Evolutionary conservation across 108 stramenopile genomes (phyloP).

Genomic region (Fragilaria crotonensis): DNA sequence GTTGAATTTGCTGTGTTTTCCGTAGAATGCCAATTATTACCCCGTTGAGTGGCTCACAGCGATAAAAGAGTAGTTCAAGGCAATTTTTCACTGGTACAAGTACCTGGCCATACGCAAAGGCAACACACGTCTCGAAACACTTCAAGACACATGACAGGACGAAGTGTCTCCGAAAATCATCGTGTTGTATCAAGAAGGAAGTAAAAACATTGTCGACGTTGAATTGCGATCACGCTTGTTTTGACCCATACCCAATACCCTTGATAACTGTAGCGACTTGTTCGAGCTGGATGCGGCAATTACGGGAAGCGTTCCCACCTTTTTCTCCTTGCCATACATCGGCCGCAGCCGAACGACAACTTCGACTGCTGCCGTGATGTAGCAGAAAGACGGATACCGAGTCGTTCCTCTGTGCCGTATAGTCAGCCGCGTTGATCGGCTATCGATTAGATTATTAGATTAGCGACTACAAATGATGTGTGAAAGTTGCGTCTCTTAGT

Average conservation of each 20-base stretch:
- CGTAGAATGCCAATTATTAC: conserved; percentile 52
- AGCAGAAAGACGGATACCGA: too few species aligned
- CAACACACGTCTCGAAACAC: conserved; percentile 50
- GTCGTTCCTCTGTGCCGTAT: too few species aligned
- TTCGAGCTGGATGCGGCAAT: conserved; percentile 60
- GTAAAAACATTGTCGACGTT: conserved; percentile 75
- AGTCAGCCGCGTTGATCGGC: too few species aligned
- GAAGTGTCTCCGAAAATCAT: too few species aligned
- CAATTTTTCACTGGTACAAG: conserved; percentile 89
- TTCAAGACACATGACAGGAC: too few species aligned
- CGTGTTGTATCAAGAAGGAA: too few species aligned
- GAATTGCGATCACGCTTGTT: conserved; percentile 42
- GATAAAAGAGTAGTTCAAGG: conserved; percentile 86
- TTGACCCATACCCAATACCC: conserved; percentile 53
- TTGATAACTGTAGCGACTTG: conserved; percentile 65
- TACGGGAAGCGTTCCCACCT: conserved; percentile 59
- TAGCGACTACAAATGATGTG: too few species aligned
- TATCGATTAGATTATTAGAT: too few species aligned
- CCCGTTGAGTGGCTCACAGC: conserved; percentile 24
- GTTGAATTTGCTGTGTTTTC: conserved; percentile 73
- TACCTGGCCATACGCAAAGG: conserved; percentile 64
- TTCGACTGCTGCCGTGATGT: conserved; percentile 35
- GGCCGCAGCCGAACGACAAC: conserved; percentile 77
- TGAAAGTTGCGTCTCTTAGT: too few species aligned
- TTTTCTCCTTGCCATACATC: conserved; percentile 56